A percentile compares a stretch with the other conserved stretches of the same genome.
phyloP scores from a whole-genome alignment of 345 rosid genomes.

The Pistacia integerrima region DNA sequence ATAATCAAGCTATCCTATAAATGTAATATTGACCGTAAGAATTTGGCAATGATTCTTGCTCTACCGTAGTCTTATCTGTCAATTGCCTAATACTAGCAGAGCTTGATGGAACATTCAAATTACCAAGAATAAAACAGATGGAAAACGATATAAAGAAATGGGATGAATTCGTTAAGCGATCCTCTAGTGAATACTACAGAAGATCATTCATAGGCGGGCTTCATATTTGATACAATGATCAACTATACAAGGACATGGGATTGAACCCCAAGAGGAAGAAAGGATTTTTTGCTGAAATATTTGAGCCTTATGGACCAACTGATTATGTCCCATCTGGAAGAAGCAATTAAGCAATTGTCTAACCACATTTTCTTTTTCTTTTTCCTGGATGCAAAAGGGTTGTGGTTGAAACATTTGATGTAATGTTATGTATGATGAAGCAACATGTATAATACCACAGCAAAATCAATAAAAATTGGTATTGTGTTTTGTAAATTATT shows the following conservation, averaged over 20 bases:
- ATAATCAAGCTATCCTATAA: too few relatives aligned
- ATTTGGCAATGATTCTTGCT: too few relatives aligned
- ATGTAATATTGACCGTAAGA: too few relatives aligned
- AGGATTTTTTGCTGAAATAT: constrained; percentile 37
- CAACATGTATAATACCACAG: not conserved
- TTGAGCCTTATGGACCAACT: constrained; percentile 52
- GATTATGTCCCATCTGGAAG: constrained; percentile 29
- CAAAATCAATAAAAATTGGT: too few relatives aligned
- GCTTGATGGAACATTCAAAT: constrained; percentile 34
- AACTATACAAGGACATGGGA: constrained; percentile 45
- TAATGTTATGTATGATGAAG: not conserved
- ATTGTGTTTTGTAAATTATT: too few relatives aligned
- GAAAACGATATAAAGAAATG: constrained; percentile 35
- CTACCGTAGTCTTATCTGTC: too few relatives aligned
- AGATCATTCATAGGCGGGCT: constrained; percentile 39
- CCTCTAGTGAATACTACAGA: constrained; percentile 26
- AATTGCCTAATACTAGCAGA: too few relatives aligned
- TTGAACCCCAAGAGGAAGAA: constrained; percentile 49
- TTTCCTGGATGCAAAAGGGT: not conserved
- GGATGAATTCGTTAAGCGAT: constrained; percentile 36
- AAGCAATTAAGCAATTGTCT: not conserved
- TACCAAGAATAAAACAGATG: constrained; percentile 42
- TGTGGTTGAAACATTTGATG: not conserved
- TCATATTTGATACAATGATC: constrained; percentile 49
- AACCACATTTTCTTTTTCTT: too few relatives aligned